Base-by-base conservation (phyloP, 2,329 filamentous ascomycete genomes). In the Apiospora marii region DNA sequence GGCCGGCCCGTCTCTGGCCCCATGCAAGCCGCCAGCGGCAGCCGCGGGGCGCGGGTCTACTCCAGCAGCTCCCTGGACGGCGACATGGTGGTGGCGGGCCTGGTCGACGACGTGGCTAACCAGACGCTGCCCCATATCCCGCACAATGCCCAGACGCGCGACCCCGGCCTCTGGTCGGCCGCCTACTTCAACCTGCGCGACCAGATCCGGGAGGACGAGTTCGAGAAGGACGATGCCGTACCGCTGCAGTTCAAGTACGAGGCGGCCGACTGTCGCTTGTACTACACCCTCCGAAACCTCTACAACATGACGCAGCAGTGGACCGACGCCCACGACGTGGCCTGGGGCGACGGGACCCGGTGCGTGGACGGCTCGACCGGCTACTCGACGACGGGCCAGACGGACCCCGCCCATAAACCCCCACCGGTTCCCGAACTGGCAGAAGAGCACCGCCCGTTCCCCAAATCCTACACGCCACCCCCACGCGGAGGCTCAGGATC, bases 11-110 rank as follows among this genome's bases (percentile, higher is more conserved):
- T 82, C 14, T 76, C 83, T 0, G 82, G 82, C 0, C 86, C 87
- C 0, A 92, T 92, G 83, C 90, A 92, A 82, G 87, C 85, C 5
- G 84, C 92, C 24, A 90, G 91, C n/a, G 92, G 91, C n/a, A 87
- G 90, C 68, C 90, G 92, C 76, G 92, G 91, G 44, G 82, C 82
- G 0, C 82, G 81, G 12, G 69, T 73, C 2, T 81, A 76, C 74
- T 75, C 68, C 24, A 70, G 74, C 24, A 49, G 73, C 24, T 67
- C 77, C 61, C 72, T 75, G 19, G 77, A 74, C 24, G 69, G 74
- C 27, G 73, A 75, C 69, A 73, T 72, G 41, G 71, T 69, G 44
- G 69, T 44, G 58, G 73, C 69, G 12, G 71, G 30, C 67, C 49
- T 30, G 22, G 71, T 41, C 48, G 70, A 37, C 71, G 53, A 48